Evolutionary conservation across 179 eudicot species (phyloP), one percentile per base, ranked within the genome.

Genomic region (Actinidia arguta): DNA sequence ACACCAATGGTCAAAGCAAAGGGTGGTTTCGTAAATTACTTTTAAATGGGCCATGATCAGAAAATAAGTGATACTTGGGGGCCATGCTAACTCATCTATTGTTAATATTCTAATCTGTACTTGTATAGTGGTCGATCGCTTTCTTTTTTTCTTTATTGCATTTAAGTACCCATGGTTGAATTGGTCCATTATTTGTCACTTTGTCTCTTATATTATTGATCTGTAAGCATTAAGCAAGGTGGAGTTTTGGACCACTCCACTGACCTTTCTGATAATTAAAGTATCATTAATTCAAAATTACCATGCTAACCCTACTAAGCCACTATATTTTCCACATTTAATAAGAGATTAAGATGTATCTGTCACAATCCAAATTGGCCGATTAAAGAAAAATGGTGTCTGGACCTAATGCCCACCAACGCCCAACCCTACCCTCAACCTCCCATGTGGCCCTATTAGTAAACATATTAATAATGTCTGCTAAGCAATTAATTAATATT

Each of bases 181-280:
- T 61, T 61, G 27, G 66, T 61, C 66, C 66, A 61, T 22, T 61
- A 61, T 61, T 61, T 61, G 66, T 61, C 66, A 24, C 66, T 61
- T n/a, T n/a, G n/a, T n/a, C n/a, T n/a, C n/a, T n/a, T n/a, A n/a
- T n/a, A n/a, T n/a, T n/a, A n/a, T n/a, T n/a, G n/a, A 18, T 61
- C 22, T 59, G n/a, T n/a, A n/a, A n/a, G n/a, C n/a, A n/a, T 18
- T 59, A 14, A 59, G 64, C 18, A 20, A 12, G 64, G 31, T 61
- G 64, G 64, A 59, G 64, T 10, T 61, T 61, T 61, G 66, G 66
- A 61, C 66, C 27, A 61, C 66, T 61, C 66, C 66, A 61, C 31
- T 61, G 66, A 61, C 66, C 66, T 61, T 61, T 61, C 66, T 61
- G 66, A 61, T 20, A 61, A 59, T 59, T n/a, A 61, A 61, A 61